Evolutionary conservation across 139 green algal genomes (phyloP), one percentile per base, ranked within the genome.

Genomic region (Penium margaritaceum): DNA sequence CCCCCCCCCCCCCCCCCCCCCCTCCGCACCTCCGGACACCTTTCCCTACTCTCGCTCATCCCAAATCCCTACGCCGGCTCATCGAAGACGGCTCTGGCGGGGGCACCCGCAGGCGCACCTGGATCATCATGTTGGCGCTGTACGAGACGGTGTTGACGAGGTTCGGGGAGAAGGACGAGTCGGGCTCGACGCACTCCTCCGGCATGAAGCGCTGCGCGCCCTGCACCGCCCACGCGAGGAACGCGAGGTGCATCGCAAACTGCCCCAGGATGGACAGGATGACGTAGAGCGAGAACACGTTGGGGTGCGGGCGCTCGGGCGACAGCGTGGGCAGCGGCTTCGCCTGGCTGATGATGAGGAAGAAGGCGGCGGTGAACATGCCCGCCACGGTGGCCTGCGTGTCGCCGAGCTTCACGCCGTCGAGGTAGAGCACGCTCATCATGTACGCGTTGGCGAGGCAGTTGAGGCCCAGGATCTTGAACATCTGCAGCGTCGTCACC

Each of bases 381-480:
- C 78, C 78, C 5, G 30, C 47, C 46, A 84, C 70, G 1, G 78
- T 84, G 2, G 77, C 76, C 34, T 87, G 82, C 1, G 72, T 83
- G 83, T 87, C 83, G 15, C 83, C 83, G 32, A 87, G 43, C 55
- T 86, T 86, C n/a, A 87, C 78, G 9, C 81, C 85, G 51, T 95
- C 82, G 19, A 98, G 80, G 82, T 96, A 96, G 82, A 96, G 87
- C 55, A 98, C 93, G 5, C 70, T 88, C 12, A 98, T 83, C 14
- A 87, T 84, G 83, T 96, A 98, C 29, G 94, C 94, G 5, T 85
- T 93, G 60, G 84, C 89, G 1, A 98, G 89, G 84, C 90, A 97
- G 71, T 96, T 87, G 58, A 98, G 86, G 14, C 94, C 94, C 78
- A 98, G 85, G 81, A 98, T 97, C 85, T 98, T 98, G 86, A 98